phyloP scores from a whole-genome alignment of 2,329 filamentous ascomycete species.

The Hypoxylon sp. region DNA sequence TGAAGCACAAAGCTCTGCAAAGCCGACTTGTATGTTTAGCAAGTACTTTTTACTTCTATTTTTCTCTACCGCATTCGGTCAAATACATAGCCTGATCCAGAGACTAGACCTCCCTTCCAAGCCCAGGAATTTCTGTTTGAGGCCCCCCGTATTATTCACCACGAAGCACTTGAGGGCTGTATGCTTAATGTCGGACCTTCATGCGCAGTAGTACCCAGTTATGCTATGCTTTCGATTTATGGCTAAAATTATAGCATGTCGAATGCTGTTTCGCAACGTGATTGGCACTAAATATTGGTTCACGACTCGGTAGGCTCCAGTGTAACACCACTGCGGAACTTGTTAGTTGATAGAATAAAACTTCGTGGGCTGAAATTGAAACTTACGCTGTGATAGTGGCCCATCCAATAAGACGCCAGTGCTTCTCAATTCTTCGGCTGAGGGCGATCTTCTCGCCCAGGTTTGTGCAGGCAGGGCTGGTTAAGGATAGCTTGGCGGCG shows the following conservation, averaged over 20 bases:
- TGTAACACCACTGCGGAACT: conserved; percentile 64
- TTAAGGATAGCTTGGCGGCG: conserved; percentile 94
- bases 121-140: background rate
- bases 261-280: conserved; percentile 10
- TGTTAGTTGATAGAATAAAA: conserved; percentile 46
- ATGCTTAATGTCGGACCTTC: background rate
- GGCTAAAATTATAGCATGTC: conserved; percentile 12
- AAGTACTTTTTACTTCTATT: conserved; percentile 5
- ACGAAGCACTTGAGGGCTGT: conserved; percentile 10
- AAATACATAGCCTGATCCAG: conserved; percentile 26
- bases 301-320: conserved; percentile 63
- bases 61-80: conserved; percentile 21
- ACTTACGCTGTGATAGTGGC: conserved; percentile 51
- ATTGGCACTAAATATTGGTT: conserved; percentile 14
- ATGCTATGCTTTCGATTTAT: conserved; percentile 7
- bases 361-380: background rate
- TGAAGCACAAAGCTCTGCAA: background rate
- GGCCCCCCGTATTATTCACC: conserved; percentile 10
- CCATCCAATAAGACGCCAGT: conserved; percentile 54
- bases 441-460: conserved; percentile 69
- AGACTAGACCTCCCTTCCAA: conserved; percentile 7
- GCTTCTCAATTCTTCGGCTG: conserved; percentile 48
- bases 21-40: background rate
- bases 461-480: conserved; percentile 94
- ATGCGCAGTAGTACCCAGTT: conserved; percentile 12